phyloP scores from a whole-genome alignment of 1,284 basidiomycete species.

The Papiliotrema flavescens region DNA sequence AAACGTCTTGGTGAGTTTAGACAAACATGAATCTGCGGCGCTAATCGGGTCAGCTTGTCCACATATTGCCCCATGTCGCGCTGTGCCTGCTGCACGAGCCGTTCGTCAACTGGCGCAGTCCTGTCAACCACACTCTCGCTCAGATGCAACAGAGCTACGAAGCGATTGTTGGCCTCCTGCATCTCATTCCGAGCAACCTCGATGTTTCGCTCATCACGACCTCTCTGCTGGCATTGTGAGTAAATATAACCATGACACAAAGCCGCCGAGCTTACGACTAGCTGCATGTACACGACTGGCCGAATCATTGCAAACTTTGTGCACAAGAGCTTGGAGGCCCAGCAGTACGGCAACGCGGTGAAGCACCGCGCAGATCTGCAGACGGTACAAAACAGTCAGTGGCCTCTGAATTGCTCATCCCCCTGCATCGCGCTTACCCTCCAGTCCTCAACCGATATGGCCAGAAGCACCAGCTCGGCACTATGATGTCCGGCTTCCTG shows the following conservation, averaged over 20 bases:
- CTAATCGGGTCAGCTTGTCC: conserved; percentile 17
- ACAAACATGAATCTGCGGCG: not conserved
- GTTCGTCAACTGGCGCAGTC: conserved; percentile 28
- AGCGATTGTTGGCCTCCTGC: conserved; percentile 30
- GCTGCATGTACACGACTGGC: conserved; percentile 34
- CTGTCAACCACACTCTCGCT: conserved; percentile 10
- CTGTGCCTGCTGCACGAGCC: conserved; percentile 33
- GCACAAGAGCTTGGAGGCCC: conserved; percentile 13
- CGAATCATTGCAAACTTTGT: conserved; percentile 31
- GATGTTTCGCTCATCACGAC: conserved; percentile 35
- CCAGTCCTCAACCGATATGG: conserved; percentile 2
- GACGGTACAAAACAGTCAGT: conserved; percentile 23
- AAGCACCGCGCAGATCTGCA: conserved; percentile 30
- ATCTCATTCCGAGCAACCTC: conserved; percentile 40
- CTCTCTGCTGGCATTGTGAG: conserved; percentile 34
- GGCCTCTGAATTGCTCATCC: not conserved
- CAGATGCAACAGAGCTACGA: conserved; percentile 29
- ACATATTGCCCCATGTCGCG: conserved; percentile 38
- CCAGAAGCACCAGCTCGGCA: not conserved
- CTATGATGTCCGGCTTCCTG: not conserved
- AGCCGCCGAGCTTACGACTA: conserved; percentile 8
- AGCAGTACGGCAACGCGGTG: conserved; percentile 23
- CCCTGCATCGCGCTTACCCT: not conserved
- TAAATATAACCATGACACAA: not conserved
- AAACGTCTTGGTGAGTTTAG: conserved; percentile 24